These are phyloP conservation scores for Leccinellum rugosiceps DNA, from an alignment of 768 basidiomycete genomes.

Conservation along the genomic window DNA sequence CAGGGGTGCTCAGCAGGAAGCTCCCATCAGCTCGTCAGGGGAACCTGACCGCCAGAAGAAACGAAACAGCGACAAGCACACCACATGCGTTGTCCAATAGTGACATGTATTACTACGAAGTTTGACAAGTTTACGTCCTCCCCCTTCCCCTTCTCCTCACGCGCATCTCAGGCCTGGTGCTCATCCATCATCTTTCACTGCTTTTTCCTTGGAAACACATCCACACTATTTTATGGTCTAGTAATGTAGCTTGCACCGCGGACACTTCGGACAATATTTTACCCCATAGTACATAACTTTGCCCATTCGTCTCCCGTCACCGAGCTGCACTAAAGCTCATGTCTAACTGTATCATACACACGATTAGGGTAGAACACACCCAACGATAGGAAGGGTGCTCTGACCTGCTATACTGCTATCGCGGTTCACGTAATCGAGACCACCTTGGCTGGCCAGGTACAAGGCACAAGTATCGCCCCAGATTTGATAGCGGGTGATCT, in stretches of 20 bases:
- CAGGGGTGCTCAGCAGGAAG: constrained; percentile 11
- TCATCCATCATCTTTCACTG: constrained; percentile 1
- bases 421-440: constrained; percentile 27
- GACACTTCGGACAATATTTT: constrained; percentile 12
- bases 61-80: constrained; percentile 26
- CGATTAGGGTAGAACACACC: background rate
- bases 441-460: constrained; percentile 55
- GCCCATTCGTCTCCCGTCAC: background rate
- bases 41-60: constrained; percentile 27
- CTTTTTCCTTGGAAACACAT: background rate
- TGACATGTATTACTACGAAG: background rate
- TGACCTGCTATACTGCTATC: background rate
- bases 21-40: constrained; percentile 3
- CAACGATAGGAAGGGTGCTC: background rate
- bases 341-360: constrained; percentile 15
- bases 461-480: constrained; percentile 70
- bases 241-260: constrained; percentile 16
- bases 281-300: background rate
- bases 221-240: constrained; percentile 12
- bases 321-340: constrained; percentile 1
- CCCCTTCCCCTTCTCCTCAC: background rate
- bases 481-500: constrained; percentile 58
- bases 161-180: background rate
- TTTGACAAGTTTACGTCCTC: background rate
- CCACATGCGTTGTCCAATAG: constrained; percentile 28